Percentiles rank a stretch among this genome's conserved stretches.
Conservation (phyloP, 345 rosid genomes). For the Melaleuca quinquenervia region DNA sequence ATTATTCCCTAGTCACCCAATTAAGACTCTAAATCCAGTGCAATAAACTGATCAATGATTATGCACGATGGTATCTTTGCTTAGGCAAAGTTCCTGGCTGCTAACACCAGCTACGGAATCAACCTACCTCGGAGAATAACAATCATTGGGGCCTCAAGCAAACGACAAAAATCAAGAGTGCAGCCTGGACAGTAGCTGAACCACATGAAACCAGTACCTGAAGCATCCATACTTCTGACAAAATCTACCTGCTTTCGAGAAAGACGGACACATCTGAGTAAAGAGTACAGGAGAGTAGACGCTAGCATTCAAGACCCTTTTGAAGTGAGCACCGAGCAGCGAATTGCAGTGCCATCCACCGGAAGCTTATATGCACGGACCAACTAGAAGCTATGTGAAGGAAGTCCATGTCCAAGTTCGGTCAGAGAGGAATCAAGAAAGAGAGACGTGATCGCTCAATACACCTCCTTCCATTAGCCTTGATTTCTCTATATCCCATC, state of each 20-base stretch:
- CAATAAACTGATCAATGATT: neutral
- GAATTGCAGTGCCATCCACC: neutral
- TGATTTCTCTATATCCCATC: too few relatives aligned
- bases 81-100: neutral
- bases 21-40: neutral
- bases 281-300: too few relatives aligned
- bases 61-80: too few relatives aligned
- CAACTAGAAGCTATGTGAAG: neutral
- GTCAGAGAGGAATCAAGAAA: neutral
- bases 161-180: neutral
- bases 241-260: neutral
- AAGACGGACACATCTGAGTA: neutral
- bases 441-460: neutral
- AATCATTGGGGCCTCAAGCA: neutral
- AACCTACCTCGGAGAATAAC: neutral
- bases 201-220: neutral
- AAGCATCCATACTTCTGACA: neutral
- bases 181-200: neutral
- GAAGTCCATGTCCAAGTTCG: neutral
- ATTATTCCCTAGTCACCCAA: neutral
- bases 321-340: neutral
- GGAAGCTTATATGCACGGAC: rapidly evolving
- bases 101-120: neutral
- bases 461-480: neutral
- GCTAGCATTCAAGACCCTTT: neutral